Evolutionary conservation across 2,329 filamentous ascomycete species (phyloP), one percentile per base, ranked within the genome.

Genomic region (Massarina eburnea): DNA sequence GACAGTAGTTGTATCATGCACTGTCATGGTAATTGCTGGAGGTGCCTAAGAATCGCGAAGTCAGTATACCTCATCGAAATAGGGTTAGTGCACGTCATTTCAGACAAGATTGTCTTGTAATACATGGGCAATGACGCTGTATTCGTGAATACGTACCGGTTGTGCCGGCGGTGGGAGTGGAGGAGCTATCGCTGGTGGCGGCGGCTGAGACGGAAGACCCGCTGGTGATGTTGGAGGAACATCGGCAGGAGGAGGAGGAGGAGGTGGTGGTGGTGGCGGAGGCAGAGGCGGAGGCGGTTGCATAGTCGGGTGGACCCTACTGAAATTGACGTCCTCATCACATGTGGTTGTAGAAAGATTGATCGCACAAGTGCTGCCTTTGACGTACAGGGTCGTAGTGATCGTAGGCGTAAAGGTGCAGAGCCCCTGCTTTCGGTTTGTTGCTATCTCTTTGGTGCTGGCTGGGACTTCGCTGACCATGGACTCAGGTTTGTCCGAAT

Each of bases 11-110:
- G 51, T 54, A 14, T 51, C 38, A 18, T 47, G 45, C 8, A 52
- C 24, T 2, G 51, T 62, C 2, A 43, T 44, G 7, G 54, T 57
- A 8, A 51, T 39, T 21, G 50, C 55, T 1, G 39, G 21, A 33
- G 18, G 36, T 20, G 21, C 39, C 24, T 22, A 39, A 35, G 45
- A 48, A 55, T 7, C 29, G 8, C n/a, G 34, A n/a, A 22, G 35
- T 6, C 6, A 19, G 18, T 37, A 21, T n/a, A n/a, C n/a, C n/a
- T n/a, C n/a, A n/a, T n/a, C n/a, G n/a, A n/a, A n/a, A n/a, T n/a
- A n/a, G n/a, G n/a, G n/a, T n/a, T n/a, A n/a, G n/a, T n/a, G n/a
- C n/a, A n/a, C n/a, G n/a, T n/a, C n/a, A n/a, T n/a, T n/a, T n/a
- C n/a, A n/a, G n/a, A n/a, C n/a, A n/a, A n/a, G n/a, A n/a, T n/a